Evolutionary conservation across 1,139 yeast genomes (phyloP), one percentile per base, ranked within the genome.

Genomic region (Lodderomyces jiufengensis): DNA sequence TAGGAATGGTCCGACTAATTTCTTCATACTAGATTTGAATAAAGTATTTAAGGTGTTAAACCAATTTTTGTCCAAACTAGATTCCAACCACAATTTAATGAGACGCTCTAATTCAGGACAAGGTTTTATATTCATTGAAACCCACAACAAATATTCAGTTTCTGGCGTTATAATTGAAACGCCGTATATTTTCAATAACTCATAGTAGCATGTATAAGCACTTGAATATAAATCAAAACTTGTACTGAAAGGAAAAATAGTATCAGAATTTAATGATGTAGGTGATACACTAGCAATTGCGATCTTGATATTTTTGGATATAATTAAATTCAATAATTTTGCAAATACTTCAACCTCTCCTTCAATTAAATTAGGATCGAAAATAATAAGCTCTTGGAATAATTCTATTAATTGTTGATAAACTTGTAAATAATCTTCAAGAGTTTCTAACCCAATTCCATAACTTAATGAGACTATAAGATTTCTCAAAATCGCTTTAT

Each of bases 121-220:
- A 4, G 75, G 75, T 34, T 57, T 56, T 32, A 66, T 49, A 37
- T 68, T 63, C 69, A 70, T 63, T 9, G 72, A 63, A 6, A 65
- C 63, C 74, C 75, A 70, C 13, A 66, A 54, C 37, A 69, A 53
- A 36, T 56, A 61, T 10, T 62, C 54, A 1, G 63, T 56, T n/a
- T 65, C 67, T 34, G 61, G 63, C n/a, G 54, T 52, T 27, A 70
- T 48, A 3, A 64, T 43, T 14, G 50, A 51, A 9, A 55, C 56
- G 0, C 73, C 74, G 31, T 50, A 56, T 9, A 70, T 60, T 42
- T 70, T 70, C 18, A 70, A 52, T 31, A 69, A 48, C 39, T 68
- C 74, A 20, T 57, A 57, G 40, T 63, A 66, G 38, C 74, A 67
- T 21, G 55, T 61, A 42, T 62, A 69, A 1, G 73, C 70, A 5